Evolutionary conservation across 331 rosid genomes (phyloP).

Genomic region (Malus hybrid): DNA sequence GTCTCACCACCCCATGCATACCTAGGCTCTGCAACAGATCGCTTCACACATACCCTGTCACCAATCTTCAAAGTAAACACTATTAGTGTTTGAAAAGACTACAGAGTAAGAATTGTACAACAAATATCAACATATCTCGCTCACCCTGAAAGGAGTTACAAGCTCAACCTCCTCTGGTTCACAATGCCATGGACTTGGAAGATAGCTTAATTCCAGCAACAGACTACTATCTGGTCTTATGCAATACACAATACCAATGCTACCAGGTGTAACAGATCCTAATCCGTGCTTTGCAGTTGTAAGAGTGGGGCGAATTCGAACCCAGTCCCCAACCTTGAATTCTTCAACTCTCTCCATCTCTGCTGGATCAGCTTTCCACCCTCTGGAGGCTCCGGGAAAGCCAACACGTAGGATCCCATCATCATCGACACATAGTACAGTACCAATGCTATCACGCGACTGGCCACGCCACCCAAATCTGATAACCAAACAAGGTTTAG

Average conservation of each 20-base stretch:
- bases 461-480: constrained; percentile 99
- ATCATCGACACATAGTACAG: constrained; percentile 91
- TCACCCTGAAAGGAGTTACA: constrained; percentile 81
- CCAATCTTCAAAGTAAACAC: constrained; percentile 62
- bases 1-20: constrained; percentile 99
- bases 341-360: constrained; percentile 99
- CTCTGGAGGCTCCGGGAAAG: constrained; percentile 99
- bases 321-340: constrained; percentile 98
- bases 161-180: constrained; percentile 99
- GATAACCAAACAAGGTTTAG: constrained; percentile 14
- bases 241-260: constrained; percentile 96
- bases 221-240: constrained; percentile 94
- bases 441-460: constrained; percentile 92
- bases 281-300: constrained; percentile 92
- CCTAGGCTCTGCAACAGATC: constrained; percentile 98
- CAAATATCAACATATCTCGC: constrained; percentile 14
- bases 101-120: neutral
- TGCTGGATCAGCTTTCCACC: constrained; percentile 99
- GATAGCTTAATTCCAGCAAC: constrained; percentile 80
- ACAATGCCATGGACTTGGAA: constrained; percentile 98
- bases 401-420: constrained; percentile 98
- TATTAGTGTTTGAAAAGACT: constrained; percentile 6
- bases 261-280: constrained; percentile 95
- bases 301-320: constrained; percentile 89
- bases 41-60: constrained; percentile 85